Conservation (phyloP, 768 basidiomycete species). For the Chiua virens region DNA sequence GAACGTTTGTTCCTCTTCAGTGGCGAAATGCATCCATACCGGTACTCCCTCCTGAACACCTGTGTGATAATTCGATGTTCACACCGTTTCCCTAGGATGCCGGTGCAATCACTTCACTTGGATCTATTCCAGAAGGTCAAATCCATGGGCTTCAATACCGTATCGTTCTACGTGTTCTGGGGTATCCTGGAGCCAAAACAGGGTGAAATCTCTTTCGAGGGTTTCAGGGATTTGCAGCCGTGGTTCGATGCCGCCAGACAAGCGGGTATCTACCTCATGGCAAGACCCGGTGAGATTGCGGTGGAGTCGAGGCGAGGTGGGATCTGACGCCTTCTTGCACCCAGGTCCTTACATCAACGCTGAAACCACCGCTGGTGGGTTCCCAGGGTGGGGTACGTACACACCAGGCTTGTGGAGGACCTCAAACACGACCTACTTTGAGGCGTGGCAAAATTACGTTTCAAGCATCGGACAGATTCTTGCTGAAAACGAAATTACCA, state of each 20-base stretch:
- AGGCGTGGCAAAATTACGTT: constrained; percentile 59
- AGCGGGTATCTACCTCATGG: constrained; percentile 30
- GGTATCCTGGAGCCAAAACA: constrained; percentile 43
- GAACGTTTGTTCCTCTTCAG: constrained; percentile 58
- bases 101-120: constrained; percentile 36
- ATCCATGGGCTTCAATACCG: constrained; percentile 36
- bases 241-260: constrained; percentile 31
- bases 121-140: constrained; percentile 67
- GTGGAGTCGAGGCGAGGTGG: too few species aligned
- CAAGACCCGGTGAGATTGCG: constrained; percentile 22
- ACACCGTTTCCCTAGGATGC: constrained; percentile 21
- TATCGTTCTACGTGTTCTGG: constrained; percentile 63
- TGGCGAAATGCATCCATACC: constrained; percentile 63
- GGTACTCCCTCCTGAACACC: constrained; percentile 17
- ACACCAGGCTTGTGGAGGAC: constrained; percentile 50
- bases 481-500: constrained; percentile 53
- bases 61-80: neutral
- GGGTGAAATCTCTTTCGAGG: constrained; percentile 53
- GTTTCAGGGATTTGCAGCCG: constrained; percentile 38
- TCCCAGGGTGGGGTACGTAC: constrained; percentile 58
- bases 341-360: constrained; percentile 31
- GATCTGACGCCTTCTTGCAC: neutral
- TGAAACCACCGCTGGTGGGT: constrained; percentile 39
- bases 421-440: constrained; percentile 45
- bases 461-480: constrained; percentile 49